Evolutionary conservation across 2,329 filamentous ascomycete genomes (phyloP), one percentile per base, ranked within the genome.

Genomic region (Diaporthe capsici): DNA sequence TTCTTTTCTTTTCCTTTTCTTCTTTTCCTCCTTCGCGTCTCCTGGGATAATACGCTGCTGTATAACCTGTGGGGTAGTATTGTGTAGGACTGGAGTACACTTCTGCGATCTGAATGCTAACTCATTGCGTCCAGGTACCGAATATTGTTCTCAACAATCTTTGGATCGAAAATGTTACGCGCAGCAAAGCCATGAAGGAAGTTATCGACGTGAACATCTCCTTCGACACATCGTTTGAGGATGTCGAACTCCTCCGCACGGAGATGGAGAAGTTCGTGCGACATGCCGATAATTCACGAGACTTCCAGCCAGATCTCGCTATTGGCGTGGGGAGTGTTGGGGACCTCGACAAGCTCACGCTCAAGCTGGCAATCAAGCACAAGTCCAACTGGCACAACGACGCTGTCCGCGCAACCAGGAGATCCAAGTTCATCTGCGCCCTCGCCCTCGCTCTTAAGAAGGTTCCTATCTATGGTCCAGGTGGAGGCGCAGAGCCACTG

Each of bases 391-490:
- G 94, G 94, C 92, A 95, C 79, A 95, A 98, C 84, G 96, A 98
- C 79, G 89, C 91, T 1, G 90, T 98, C 55, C 94, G 96, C 55
- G 93, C 93, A 25, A 90, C 93, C 9, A 92, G 96, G 71, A 92
- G 96, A 76, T 97, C 94, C 83, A 98, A 98, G 85, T 98, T 99
- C 86, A 98, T 98, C 92, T 98, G 96, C 82, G 97, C 97, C 0
- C 88, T 99, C 75, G 93, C 97, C 6, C 85, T 95, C 12, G 95
- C 96, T 4, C 87, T 98, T 75, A 94, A 95, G 85, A 95, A 93
- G 85, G 90, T 99, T 25, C 96, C 96, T 13, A 96, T 99, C 81
- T 90, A 95, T 80, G 92, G 88, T 28, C 96, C 96, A 74, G 95
- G 93, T 55, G 95, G 94, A 76, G 94, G 92, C 74, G 86, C 86